phyloP scores from a whole-genome alignment of 208 protist species.

The Acanthamoeba healyi region DNA sequence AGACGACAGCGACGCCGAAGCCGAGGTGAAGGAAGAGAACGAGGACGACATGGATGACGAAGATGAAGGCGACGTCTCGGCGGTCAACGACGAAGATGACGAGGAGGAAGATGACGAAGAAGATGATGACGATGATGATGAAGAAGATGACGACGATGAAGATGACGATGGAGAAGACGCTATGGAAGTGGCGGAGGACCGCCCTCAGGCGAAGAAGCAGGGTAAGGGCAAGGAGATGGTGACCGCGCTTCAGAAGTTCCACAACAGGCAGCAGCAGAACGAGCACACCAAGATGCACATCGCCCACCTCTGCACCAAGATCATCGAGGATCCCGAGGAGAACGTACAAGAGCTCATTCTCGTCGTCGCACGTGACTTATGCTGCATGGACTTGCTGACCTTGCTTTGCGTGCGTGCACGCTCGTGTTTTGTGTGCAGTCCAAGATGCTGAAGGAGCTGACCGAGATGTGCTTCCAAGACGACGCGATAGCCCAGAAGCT shows the following conservation, averaged over 20 bases:
- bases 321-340: constrained; percentile 51
- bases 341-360: background rate
- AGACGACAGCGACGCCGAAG: background rate
- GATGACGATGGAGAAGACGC: background rate
- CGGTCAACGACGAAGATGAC: constrained; percentile 7
- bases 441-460: constrained; percentile 56
- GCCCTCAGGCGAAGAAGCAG: background rate
- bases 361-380: no score
- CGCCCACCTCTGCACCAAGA: constrained; percentile 59
- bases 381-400: background rate
- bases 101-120: constrained; percentile 1
- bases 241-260: constrained; percentile 41
- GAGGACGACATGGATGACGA: background rate
- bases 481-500: constrained; percentile 31
- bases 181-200: background rate
- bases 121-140: background rate
- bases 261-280: constrained; percentile 20
- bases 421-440: background rate
- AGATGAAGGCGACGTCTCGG: background rate
- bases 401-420: background rate
- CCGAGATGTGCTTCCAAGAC: constrained; percentile 34
- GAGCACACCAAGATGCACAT: constrained; percentile 53
- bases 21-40: background rate
- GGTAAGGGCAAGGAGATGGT: background rate
- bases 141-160: background rate